Conservation (phyloP, 83 land plant species). For the Thuja plicata region DNA sequence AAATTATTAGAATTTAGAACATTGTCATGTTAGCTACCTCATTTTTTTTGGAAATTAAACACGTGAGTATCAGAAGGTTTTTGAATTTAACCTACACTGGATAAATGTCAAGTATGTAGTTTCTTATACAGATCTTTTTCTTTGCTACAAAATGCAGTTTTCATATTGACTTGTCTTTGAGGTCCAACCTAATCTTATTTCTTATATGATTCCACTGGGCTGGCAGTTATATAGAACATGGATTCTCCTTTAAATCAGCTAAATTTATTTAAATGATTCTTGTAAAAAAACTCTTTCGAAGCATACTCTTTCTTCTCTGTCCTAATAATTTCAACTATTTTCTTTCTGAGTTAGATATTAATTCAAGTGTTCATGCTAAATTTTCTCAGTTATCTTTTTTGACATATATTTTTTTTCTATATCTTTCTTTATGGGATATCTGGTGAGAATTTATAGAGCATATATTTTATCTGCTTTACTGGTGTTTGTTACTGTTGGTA, state of each 20-base stretch:
- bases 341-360: not conserved
- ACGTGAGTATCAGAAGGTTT: not conserved
- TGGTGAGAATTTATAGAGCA: not conserved
- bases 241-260: not conserved
- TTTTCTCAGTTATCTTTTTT: not conserved
- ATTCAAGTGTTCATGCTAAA: not conserved
- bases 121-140: not conserved
- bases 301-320: not conserved
- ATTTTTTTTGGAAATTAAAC: not conserved
- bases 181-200: not conserved
- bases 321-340: not conserved
- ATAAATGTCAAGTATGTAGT: not conserved
- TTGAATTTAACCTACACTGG: not conserved
- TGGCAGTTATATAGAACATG: not conserved
- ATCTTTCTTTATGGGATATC: not conserved
- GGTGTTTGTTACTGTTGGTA: not conserved
- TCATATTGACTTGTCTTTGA: not conserved
- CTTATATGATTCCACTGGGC: not conserved
- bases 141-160: not conserved
- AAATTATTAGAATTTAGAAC: slow-evolving; percentile 10
- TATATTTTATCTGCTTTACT: not conserved
- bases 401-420: not conserved
- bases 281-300: not conserved
- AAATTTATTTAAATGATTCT: not conserved
- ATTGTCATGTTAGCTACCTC: not conserved